Base-by-base conservation (phyloP, 2,329 filamentous ascomycete species). In the Alternaria sp. region DNA sequence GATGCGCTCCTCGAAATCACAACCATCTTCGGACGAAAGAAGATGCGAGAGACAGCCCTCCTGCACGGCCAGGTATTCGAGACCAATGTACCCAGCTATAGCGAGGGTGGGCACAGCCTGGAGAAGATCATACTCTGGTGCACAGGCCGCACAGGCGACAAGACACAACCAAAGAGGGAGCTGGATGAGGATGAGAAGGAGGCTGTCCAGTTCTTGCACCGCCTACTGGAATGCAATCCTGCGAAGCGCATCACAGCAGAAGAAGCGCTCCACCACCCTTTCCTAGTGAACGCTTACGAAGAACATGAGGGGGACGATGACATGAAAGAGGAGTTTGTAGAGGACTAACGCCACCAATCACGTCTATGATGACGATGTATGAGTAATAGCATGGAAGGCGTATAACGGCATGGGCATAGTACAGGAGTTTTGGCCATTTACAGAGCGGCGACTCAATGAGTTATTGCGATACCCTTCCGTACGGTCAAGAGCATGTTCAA, bases 1-100 rank as follows among this genome's bases (percentile, higher is more conserved):
- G 96, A 99, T 76, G 96, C 96, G 55, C 91, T 97, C 87, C 95
- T 99, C 70, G 96, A 99, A 80, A 96, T 99, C 69, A 92, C 94
- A 36, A 97, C 93, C 62, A 97, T 99, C 64, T 97, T 98, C 78
- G 96, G 96, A 54, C 86, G 86, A 45, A 90, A 88, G 76, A 89
- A 90, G 62, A 98, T 99, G 95, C 92, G 91, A 75, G 84, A 88
- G 32, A 92, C 91, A 4, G 93, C 93, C 0, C 84, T 93, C 17
- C 84, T 97, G 54, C 96, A 99, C 75, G 96, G 96, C 2, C 92
- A 94, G 73, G 89, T 97, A 61, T 93, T 98, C 67, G 93, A 99
- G 80, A 96, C 93, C 0, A 97, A 89, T 63, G 93, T 99, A 61
- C 95, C 95, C 1, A 97, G 93, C 1, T 91, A 99, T 70, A 93